phyloP scores from a whole-genome alignment of 305 asterid species.

The Fraxinus nigra region DNA sequence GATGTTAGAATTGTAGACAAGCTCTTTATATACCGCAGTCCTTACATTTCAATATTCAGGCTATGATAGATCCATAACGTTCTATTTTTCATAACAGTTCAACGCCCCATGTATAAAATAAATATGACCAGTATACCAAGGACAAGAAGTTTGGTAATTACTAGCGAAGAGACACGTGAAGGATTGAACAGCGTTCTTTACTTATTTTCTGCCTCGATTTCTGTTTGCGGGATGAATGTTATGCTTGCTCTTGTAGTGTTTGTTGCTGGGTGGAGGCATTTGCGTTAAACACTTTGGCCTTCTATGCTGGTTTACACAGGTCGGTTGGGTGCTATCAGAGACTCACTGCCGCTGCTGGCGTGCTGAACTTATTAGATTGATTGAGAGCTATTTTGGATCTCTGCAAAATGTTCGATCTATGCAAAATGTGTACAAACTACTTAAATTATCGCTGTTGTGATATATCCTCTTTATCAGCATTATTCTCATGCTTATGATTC shows the following conservation, averaged over 20 bases:
- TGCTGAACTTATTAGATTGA: not conserved
- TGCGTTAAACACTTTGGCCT: not conserved
- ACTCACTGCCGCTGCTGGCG: not conserved
- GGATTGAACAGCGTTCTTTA: not conserved
- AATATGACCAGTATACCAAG: not conserved
- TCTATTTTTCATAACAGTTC: not conserved
- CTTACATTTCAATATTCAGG: not conserved
- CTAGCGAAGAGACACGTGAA: not conserved
- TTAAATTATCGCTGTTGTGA: not conserved
- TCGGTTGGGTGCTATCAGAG: not conserved
- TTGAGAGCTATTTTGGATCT: not conserved
- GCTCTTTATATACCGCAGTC: not conserved
- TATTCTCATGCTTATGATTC: not conserved
- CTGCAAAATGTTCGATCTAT: not conserved
- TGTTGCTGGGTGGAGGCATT: not conserved
- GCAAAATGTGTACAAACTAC: not conserved
- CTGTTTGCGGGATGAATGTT: not conserved
- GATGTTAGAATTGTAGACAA: constrained; percentile 5
- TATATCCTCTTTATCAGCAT: not conserved
- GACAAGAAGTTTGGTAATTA: not conserved
- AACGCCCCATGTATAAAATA: not conserved
- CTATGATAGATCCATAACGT: not conserved
- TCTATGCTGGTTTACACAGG: not conserved
- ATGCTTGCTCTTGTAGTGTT: not conserved
- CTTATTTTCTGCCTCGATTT: not conserved